Evolutionary conservation across 331 rosid genomes (phyloP).

Genomic region (Quercus lobata): DNA sequence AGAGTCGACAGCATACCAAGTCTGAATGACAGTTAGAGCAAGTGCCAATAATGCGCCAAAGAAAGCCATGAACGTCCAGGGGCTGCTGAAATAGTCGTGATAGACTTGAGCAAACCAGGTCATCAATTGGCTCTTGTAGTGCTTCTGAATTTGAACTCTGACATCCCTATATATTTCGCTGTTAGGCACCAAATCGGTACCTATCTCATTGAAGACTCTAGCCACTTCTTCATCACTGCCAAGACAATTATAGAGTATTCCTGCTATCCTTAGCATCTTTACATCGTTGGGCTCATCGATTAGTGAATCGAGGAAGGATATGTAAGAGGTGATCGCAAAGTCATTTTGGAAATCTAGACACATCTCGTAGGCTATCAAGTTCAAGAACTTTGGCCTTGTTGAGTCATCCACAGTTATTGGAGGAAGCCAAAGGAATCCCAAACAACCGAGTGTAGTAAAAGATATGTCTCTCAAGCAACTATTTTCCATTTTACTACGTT

Average conservation of each 20-base stretch:
- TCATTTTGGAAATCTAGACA: constrained; percentile 26
- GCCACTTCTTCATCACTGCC: constrained; percentile 28
- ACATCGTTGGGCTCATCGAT: constrained; percentile 15
- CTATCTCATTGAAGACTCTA: constrained; percentile 5
- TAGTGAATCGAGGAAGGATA: constrained; percentile 17
- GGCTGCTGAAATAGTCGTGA: constrained; percentile 11
- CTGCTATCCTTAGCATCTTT: neutral
- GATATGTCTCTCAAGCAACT: too few species aligned
- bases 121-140: neutral
- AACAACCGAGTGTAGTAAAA: too few species aligned
- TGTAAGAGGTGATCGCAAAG: constrained; percentile 3
- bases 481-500: neutral
- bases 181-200: constrained; percentile 17
- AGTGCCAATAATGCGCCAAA: neutral
- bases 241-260: neutral
- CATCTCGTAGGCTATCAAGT: constrained; percentile 20
- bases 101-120: constrained; percentile 9
- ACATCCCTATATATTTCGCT: neutral
- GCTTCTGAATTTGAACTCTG: neutral
- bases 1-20: neutral
- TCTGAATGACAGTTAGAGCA: neutral
- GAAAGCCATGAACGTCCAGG: constrained; percentile 12
- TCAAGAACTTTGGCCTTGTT: neutral
- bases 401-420: too few species aligned
- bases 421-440: too few species aligned